These are phyloP conservation scores for Cladobotryum protrusum DNA, from an alignment of 2,329 filamentous ascomycete species.

Conservation along the genomic window DNA sequence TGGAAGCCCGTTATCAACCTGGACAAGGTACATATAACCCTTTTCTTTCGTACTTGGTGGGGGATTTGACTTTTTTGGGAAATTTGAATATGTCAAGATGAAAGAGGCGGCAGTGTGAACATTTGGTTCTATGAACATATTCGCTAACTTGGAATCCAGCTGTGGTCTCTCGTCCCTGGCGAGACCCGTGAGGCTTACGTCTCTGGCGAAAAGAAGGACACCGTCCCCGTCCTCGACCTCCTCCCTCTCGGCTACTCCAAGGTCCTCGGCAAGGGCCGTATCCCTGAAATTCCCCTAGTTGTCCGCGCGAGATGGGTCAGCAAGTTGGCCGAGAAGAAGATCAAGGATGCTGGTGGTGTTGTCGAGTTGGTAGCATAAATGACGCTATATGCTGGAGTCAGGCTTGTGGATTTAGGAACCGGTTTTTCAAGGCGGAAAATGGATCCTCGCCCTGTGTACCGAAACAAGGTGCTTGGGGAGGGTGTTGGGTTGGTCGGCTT, in stretches of 20 bases:
- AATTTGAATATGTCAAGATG: background rate
- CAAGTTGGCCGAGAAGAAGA: conserved; percentile 97
- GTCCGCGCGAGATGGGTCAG: conserved; percentile 93
- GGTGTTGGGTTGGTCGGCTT: conserved; percentile 31
- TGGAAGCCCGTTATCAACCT: conserved; percentile 99
- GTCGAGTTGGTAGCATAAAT: conserved; percentile 84
- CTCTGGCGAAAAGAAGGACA: conserved; percentile 72
- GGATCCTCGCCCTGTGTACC: conserved; percentile 13
- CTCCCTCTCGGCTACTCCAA: conserved; percentile 96
- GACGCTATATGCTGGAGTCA: conserved; percentile 22
- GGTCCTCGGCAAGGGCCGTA: conserved; percentile 95
- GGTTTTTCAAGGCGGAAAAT: conserved; percentile 17
- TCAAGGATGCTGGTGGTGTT: conserved; percentile 94
- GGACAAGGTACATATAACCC: conserved; percentile 67
- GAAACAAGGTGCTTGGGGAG: conserved; percentile 14
- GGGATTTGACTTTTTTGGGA: background rate
- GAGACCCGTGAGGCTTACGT: conserved; percentile 95
- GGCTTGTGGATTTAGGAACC: conserved; percentile 25
- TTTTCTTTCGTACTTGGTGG: conserved; percentile 10
- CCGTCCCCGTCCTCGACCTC: conserved; percentile 95
- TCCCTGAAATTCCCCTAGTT: conserved; percentile 88
- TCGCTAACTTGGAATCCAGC: conserved; percentile 46
- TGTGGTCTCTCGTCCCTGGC: conserved; percentile 88
- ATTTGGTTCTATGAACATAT: background rate
- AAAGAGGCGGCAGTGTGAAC: background rate